Base-by-base conservation (phyloP, 768 basidiomycete species). In the Podaxis carcinomalis region DNA sequence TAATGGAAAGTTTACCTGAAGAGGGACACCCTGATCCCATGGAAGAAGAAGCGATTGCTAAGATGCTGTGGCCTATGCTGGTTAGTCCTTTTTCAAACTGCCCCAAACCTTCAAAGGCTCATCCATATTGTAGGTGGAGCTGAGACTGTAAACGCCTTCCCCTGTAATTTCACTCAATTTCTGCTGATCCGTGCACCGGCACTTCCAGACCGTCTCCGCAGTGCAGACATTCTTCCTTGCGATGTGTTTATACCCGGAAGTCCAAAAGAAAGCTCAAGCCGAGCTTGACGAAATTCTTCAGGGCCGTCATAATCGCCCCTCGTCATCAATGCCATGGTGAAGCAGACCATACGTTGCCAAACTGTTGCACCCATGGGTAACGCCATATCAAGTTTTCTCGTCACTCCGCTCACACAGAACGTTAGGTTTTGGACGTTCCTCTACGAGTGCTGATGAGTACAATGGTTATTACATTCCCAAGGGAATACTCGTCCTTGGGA, bases 381-480 rank as follows among this genome's bases (percentile, higher is more conserved):
- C 5, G 49, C 9, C 3, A 28, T 16, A 13, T 37, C n/a, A 52
- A 40, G 9, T 9, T 57, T n/a, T 67, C 70, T 13, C 25, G 66
- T 5, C 68, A 69, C 16, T 67, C 70, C n/a, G 14, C 50, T 28
- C 23, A 61, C 37, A 64, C 27, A 25, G 67, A 13, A 68, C 74
- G 51, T 21, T 35, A 65, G 69, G 59, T 25, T 53, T 69, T 23
- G 60, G 65, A 2, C 68, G 66, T 50, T 28, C 53, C 14, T 46
- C 61, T 19, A 64, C 58, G 9, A 51, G 66, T 23, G 73, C 75
- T 25, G 73, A 76, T 58, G 68, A 72, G 14, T 76, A 73, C 53
- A 68, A 72, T 44, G 75, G 75, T 4, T 75, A 75, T 61, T 68
- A 68, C 47, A 73, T 77, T 40, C 76, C 14, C 5, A 70, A 71